phyloP scores from a whole-genome alignment of 768 basidiomycete species.

The Gyrodon lividus region DNA sequence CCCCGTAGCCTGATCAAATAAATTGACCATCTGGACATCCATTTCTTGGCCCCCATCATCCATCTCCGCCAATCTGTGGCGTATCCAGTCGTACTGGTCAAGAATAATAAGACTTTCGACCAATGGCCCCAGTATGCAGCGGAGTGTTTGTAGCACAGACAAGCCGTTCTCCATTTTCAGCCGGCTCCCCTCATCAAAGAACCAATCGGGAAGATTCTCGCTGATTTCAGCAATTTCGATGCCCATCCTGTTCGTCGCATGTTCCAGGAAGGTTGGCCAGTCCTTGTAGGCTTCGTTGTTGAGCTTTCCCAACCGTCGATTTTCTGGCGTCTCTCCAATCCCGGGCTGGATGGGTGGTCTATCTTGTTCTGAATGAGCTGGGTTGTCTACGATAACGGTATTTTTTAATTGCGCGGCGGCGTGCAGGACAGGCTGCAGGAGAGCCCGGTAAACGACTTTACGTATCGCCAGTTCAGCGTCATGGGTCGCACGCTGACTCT shows the following conservation, averaged over 20 bases:
- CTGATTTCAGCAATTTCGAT: conserved; percentile 15
- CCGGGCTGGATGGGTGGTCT: conserved; percentile 15
- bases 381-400: not conserved
- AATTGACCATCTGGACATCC: conserved; percentile 50
- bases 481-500: conserved; percentile 30
- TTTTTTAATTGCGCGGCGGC: conserved; percentile 1
- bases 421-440: conserved; percentile 42
- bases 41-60: conserved; percentile 24
- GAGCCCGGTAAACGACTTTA: conserved; percentile 72
- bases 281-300: conserved; percentile 47
- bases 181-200: conserved; percentile 20
- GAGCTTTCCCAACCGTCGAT: conserved; percentile 52
- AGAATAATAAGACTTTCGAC: conserved; percentile 64
- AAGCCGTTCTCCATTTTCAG: conserved; percentile 41
- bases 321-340: conserved; percentile 40
- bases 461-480: conserved; percentile 52
- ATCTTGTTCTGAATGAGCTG: not conserved
- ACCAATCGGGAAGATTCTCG: conserved; percentile 19
- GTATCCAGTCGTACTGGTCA: conserved; percentile 62
- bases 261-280: conserved; percentile 49
- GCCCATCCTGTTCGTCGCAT: conserved; percentile 27
- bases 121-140: conserved; percentile 67
- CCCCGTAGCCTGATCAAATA: conserved; percentile 71
- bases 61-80: conserved; percentile 35
- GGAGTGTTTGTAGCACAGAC: conserved; percentile 60